phyloP scores from a whole-genome alignment of 305 asterid species.

The Fraxinus sp. region DNA sequence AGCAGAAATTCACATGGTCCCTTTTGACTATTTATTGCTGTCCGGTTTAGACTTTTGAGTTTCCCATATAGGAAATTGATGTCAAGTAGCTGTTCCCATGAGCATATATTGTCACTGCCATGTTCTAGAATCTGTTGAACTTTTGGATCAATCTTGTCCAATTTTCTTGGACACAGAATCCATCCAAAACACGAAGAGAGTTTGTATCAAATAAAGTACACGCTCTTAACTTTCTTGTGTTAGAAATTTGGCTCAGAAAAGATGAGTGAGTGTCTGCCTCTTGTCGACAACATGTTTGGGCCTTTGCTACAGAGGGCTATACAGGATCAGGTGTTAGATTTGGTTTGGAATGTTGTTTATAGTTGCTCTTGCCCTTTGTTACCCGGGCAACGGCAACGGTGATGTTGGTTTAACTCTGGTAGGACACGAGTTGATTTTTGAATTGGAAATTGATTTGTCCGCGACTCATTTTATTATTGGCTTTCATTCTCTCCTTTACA shows the following conservation, averaged over 20 bases:
- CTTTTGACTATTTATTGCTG: background rate
- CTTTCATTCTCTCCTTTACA: background rate
- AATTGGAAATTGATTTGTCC: background rate
- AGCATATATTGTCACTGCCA: background rate
- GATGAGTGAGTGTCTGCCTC: background rate
- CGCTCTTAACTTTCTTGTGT: background rate
- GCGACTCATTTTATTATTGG: background rate
- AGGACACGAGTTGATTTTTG: background rate
- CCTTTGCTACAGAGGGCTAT: background rate
- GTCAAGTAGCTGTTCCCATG: background rate
- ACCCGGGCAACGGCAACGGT: background rate
- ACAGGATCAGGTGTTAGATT: background rate
- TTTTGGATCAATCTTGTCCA: background rate
- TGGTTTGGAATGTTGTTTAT: background rate
- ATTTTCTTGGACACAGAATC: background rate
- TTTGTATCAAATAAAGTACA: background rate
- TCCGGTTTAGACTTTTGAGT: background rate
- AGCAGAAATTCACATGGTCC: background rate
- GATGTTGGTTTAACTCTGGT: background rate
- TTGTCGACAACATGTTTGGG: background rate
- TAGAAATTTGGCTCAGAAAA: background rate
- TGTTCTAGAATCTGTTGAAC: background rate
- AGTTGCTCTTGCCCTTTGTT: background rate
- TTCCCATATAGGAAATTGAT: background rate
- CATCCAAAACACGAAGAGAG: background rate